Evolutionary conservation across 2,329 filamentous ascomycete species (phyloP).

Genomic region (Trichoderma simmonsii): DNA sequence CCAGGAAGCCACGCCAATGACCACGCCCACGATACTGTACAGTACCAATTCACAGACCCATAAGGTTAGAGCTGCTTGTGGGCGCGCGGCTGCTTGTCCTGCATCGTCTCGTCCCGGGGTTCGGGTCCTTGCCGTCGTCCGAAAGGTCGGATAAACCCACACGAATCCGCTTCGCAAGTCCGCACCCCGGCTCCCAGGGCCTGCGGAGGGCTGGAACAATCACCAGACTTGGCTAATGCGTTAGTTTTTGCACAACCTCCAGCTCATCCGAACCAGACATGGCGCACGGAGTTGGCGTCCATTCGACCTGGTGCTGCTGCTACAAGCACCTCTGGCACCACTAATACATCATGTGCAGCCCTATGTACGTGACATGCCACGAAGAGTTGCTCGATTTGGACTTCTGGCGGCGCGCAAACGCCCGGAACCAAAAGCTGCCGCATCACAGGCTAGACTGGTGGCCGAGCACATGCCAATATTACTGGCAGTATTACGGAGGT

Average conservation of each 20-base stretch:
- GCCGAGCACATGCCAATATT: neutral
- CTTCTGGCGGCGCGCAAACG: neutral
- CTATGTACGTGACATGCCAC: neutral
- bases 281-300: neutral
- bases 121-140: conserved; percentile 14
- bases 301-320: neutral
- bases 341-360: neutral
- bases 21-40: neutral
- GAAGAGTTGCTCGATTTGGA: neutral
- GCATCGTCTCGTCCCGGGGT: neutral
- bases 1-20: neutral
- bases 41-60: neutral
- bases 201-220: conserved; percentile 9
- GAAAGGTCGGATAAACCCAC: conserved; percentile 9
- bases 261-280: neutral
- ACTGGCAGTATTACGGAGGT: neutral
- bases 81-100: neutral
- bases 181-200: neutral
- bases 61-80: neutral
- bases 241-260: neutral
- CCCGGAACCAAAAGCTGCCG: neutral
- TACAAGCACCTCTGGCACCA: neutral
- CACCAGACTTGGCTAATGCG: conserved; percentile 2
- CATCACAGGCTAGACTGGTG: neutral
- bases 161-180: conserved; percentile 14